A percentile compares a stretch with the other conserved stretches of the same genome.
These are phyloP conservation scores for Boletus sp. DNA, from an alignment of 768 basidiomycete genomes.

Conservation along the genomic window DNA sequence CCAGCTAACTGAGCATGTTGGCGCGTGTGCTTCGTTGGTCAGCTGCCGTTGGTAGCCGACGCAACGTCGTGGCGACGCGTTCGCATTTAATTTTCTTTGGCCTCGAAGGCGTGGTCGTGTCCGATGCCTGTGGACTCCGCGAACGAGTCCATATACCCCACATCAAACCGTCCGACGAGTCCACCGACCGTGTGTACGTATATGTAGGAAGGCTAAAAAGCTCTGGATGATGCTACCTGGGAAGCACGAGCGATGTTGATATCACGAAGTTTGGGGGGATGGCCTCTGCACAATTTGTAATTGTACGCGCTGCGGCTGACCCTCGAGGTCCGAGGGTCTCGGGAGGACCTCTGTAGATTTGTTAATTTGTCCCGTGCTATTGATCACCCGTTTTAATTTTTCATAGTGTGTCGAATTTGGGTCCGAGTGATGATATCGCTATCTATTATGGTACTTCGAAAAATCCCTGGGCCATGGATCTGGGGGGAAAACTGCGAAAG, in stretches of 20 bases:
- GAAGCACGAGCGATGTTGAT: not conserved
- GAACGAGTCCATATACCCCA: no score
- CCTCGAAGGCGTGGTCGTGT: not conserved
- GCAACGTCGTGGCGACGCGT: not conserved
- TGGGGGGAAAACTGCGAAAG: no score
- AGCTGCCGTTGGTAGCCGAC: not conserved
- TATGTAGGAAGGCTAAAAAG: not conserved
- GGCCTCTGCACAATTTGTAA: not conserved
- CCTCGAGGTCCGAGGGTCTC: not conserved
- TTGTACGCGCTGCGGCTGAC: not conserved
- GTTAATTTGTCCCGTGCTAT: not conserved
- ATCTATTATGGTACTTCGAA: no score
- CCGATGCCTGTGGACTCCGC: no score
- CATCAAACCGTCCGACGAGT: not conserved
- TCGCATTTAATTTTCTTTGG: not conserved
- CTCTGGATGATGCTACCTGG: not conserved
- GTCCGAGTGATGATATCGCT: no score
- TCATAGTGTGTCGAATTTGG: no score
- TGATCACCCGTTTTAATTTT: not conserved
- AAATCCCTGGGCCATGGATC: no score
- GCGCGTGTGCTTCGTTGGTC: not conserved
- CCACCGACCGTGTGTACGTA: not conserved
- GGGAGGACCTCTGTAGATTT: not conserved
- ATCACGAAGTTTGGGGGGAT: not conserved
- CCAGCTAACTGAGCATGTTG: not conserved